A percentile compares a stretch with the other conserved stretches of the same genome.
Conservation (phyloP, 23 red algal species). For the Chondrus crispus region DNA sequence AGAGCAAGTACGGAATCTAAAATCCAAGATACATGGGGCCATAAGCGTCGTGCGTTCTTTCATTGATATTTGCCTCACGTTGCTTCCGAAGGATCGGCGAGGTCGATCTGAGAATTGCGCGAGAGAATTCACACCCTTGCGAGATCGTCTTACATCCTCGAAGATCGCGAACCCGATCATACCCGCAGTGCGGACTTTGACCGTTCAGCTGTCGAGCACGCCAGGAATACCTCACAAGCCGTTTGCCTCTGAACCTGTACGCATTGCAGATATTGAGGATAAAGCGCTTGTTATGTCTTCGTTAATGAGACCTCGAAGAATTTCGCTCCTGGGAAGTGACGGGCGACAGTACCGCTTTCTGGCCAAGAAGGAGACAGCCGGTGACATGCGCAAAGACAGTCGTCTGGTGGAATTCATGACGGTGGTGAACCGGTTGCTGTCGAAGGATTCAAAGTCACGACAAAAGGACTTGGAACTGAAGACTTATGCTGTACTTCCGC, state of each 20-base stretch:
- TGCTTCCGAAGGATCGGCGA: slow-evolving; percentile 15
- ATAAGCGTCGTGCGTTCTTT: slow-evolving; percentile 15
- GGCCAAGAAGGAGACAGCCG: slow-evolving; percentile 80
- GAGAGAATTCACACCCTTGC: slow-evolving; percentile 34
- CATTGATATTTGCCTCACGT: slow-evolving; percentile 42
- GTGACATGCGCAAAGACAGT: slow-evolving; percentile 96
- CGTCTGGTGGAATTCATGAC: slow-evolving; percentile 88
- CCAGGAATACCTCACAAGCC: slow-evolving; percentile 13
- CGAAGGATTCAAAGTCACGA: slow-evolving; percentile 13
- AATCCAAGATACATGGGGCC: neutral
- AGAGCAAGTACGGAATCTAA: slow-evolving; percentile 8
- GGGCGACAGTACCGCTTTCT: slow-evolving; percentile 80
- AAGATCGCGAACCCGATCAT: slow-evolving; percentile 20
- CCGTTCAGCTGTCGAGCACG: slow-evolving; percentile 31
- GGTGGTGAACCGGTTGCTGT: slow-evolving; percentile 82
- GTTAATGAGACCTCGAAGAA: slow-evolving; percentile 89
- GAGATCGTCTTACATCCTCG: neutral
- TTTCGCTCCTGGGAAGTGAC: slow-evolving; percentile 83
- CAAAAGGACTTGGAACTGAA: slow-evolving; percentile 62
- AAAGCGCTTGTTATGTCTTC: slow-evolving; percentile 80
- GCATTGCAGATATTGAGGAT: slow-evolving; percentile 74
- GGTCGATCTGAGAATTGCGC: slow-evolving; percentile 39
- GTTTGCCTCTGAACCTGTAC: slow-evolving; percentile 43
- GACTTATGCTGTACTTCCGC: slow-evolving; percentile 94
- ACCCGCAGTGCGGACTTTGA: slow-evolving; percentile 62